These are phyloP conservation scores for Alternaria novae-zelandiae DNA, from an alignment of 2,329 filamentous ascomycete species.

Conservation along the genomic window DNA sequence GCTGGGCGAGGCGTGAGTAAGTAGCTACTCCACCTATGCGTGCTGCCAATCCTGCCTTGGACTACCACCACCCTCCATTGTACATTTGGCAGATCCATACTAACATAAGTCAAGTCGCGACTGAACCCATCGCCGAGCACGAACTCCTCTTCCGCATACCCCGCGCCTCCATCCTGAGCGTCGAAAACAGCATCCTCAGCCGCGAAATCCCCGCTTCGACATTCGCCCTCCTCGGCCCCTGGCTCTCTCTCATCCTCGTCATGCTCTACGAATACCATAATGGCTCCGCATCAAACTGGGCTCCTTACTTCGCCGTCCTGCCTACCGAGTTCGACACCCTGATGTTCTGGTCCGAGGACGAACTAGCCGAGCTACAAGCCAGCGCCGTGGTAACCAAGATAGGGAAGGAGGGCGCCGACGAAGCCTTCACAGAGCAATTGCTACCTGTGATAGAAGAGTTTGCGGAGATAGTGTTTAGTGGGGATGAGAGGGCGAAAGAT, in stretches of 20 bases:
- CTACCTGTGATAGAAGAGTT: slow-evolving; percentile 59
- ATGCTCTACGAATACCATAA: slow-evolving; percentile 78
- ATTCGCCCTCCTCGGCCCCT: slow-evolving; percentile 52
- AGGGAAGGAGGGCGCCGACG: slow-evolving; percentile 73
- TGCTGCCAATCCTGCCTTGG: neutral
- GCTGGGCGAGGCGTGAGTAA: slow-evolving; percentile 69
- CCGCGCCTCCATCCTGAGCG: slow-evolving; percentile 71
- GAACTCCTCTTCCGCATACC: slow-evolving; percentile 84
- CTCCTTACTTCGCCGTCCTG: slow-evolving; percentile 77
- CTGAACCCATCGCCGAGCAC: slow-evolving; percentile 71
- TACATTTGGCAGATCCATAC: neutral
- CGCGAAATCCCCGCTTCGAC: slow-evolving; percentile 54
- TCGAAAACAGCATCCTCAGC: slow-evolving; percentile 73
- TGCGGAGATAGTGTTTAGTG: slow-evolving; percentile 47
- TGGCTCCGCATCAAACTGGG: slow-evolving; percentile 71
- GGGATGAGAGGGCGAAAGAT: slow-evolving; percentile 42
- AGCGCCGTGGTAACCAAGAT: slow-evolving; percentile 79
- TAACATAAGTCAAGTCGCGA: slow-evolving; percentile 65
- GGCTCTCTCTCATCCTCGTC: slow-evolving; percentile 71
- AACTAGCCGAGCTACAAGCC: slow-evolving; percentile 75
- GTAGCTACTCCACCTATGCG: slow-evolving; percentile 34
- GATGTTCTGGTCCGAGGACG: slow-evolving; percentile 83
- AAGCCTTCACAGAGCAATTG: slow-evolving; percentile 67
- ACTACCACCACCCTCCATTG: neutral
- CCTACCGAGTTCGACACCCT: slow-evolving; percentile 77